Base-by-base conservation (phyloP, 164 flowering plant species). In the Magnolia kwangsiensis region DNA sequence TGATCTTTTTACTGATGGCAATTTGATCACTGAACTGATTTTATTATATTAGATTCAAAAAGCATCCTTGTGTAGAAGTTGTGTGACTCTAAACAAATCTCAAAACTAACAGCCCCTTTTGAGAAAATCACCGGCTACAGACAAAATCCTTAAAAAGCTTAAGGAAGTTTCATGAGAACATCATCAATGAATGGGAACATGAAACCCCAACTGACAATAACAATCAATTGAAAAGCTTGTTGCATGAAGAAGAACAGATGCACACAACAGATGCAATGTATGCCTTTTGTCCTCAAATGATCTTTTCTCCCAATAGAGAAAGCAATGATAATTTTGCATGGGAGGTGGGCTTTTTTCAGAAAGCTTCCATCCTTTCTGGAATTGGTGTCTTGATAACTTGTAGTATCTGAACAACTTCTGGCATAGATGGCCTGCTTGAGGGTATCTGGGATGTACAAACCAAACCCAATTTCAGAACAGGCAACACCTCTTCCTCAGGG, bases 361-460 rank as follows among this genome's bases (percentile, higher is more conserved):
- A 87, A 16, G 72, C 76, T 74, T 85, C 89, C 86, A 84, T 83
- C 77, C 89, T 86, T n/a, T 85, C 89, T 51, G 87, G 87, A 75
- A 88, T 74, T 59, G 97, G 97, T 50, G 99, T 86, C 82, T 86
- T 90, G 85, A 96, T 96, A 63, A 93, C 94, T 77, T 92, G 91
- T 78, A 96, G 74, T 67, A 96, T 93, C 78, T 93, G 98, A 78
- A 92, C 91, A 61, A 96, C 92, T 72, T 93, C 98, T 2, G 94
- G 83, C 98, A 96, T 93, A 3, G 99, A 88, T 61, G 99, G 98
- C 85, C 99, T 86, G 78, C 92, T 90, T 1, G 99, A 96, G 45
- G 99, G 98, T 72, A 96, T 84, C 78, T 91, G 99, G 77, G 96
- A 92, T 45, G 97, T 92, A 83, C 99, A 96, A 0, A 96, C 99